Base-by-base conservation (phyloP, 768 basidiomycete genomes). In the Tricholoma sp. region DNA sequence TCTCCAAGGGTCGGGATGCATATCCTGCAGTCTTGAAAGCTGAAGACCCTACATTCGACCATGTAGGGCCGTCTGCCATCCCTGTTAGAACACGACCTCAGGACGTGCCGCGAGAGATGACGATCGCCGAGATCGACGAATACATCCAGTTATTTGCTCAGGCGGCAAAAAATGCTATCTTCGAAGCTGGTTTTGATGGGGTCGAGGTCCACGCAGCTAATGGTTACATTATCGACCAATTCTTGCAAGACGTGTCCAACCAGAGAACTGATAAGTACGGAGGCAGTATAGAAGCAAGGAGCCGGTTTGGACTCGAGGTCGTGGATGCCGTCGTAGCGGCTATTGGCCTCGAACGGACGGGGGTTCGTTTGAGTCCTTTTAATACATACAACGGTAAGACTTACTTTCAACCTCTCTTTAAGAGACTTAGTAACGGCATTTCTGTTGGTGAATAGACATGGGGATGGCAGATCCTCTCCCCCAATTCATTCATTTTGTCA, bases 131-230 rank as follows among this genome's bases (percentile, higher is more conserved):
- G 48, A 80, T 86, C 50, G 62, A 70, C 41, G 78, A 83, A 54
- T 80, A 80, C 55, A 66, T 80, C 18, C 33, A 69, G n/a, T 67
- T 78, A 10, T 88, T 79, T 60, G 80, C 74, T 5, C 69, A 73
- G 12, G 84, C 82, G 1, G 84, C 87, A 3, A 70, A 70, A 28
- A 82, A 82, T 54, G 82, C 82, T 10, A 72, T 85, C 9, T 63
- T 74, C 47, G 61, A 63, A 18, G 86, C 87, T 28, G 87, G 84
- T 0, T 89, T 89, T 59, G 88, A 90, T 57, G 89, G 86, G 42
- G 59, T 80, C 54, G 78, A 78, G 73, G 63, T 81, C 45, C 79
- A 76, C 55, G 69, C 68, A 54, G 76, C 74, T 52, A 78, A 80
- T 54, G 76, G 77, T 0, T 80, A 79, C 57, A 65, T 85, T 10